Evolutionary conservation across 176 grass and related monocot genomes (phyloP).

Genomic region (Saccharum spontaneum): DNA sequence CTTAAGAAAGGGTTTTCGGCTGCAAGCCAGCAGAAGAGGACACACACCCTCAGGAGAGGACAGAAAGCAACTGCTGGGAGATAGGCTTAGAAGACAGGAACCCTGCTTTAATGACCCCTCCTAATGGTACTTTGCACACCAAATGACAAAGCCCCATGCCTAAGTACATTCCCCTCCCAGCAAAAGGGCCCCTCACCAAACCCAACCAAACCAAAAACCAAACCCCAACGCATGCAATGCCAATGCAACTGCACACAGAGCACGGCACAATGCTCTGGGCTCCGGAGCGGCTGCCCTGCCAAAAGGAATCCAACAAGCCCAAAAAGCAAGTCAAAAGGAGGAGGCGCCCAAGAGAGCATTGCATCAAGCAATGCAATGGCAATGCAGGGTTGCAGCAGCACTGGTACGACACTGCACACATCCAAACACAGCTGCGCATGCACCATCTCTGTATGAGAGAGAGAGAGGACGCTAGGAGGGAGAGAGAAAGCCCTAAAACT

Average conservation of each 20-base stretch:
- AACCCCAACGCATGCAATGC: conserved; percentile 37
- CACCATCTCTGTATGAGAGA: not conserved
- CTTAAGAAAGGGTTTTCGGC: conserved; percentile 42
- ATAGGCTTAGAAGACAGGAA: conserved; percentile 36
- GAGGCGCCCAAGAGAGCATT: conserved; percentile 26
- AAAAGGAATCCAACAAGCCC: conserved; percentile 63
- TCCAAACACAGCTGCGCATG: conserved; percentile 30
- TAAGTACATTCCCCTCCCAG: conserved; percentile 41
- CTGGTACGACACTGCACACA: conserved; percentile 2
- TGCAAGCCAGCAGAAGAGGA: conserved; percentile 33
- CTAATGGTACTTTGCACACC: conserved; percentile 57
- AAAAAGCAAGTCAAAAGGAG: conserved; percentile 58
- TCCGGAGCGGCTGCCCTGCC: conserved; percentile 18
- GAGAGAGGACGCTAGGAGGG: not conserved
- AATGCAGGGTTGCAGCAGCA: conserved; percentile 4
- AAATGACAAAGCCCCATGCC: conserved; percentile 48
- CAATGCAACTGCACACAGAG: not conserved
- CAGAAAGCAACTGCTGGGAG: conserved; percentile 42
- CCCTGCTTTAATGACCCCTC: conserved; percentile 42
- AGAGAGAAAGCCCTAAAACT: not conserved
- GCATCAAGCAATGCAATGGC: conserved; percentile 34
- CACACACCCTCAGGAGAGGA: conserved; percentile 15
- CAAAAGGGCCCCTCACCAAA: conserved; percentile 12
- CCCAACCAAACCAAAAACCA: conserved; percentile 11
- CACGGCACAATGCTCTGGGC: conserved; percentile 21